Conservation (phyloP, 345 rosid species). For the Eutrema heterophyllum region DNA sequence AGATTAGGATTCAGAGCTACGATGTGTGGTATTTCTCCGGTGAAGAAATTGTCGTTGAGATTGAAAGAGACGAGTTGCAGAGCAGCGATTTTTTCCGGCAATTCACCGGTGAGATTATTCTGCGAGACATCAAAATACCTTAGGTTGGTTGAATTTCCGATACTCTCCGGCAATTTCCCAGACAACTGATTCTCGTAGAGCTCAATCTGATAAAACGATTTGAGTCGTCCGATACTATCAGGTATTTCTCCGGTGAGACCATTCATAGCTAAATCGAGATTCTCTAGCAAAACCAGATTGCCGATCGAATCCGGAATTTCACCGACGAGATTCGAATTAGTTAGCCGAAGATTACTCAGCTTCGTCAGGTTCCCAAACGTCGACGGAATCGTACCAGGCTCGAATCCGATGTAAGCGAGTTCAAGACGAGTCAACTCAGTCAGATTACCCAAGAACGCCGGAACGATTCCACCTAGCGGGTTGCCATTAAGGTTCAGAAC, state of each 20-base stretch:
- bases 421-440: slow-evolving; percentile 41
- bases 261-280: slow-evolving; percentile 48
- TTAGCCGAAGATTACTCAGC: slow-evolving; percentile 38
- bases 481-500: slow-evolving; percentile 30
- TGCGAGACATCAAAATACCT: slow-evolving; percentile 52
- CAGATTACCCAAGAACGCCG: slow-evolving; percentile 47
- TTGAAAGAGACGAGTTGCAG: slow-evolving; percentile 37
- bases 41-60: slow-evolving; percentile 57
- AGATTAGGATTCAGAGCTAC: slow-evolving; percentile 50
- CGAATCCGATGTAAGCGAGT: slow-evolving; percentile 40
- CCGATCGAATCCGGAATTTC: slow-evolving; percentile 55
- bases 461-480: slow-evolving; percentile 44
- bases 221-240: slow-evolving; percentile 35
- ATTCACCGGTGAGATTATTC: slow-evolving; percentile 53
- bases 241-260: slow-evolving; percentile 52
- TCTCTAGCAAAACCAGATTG: slow-evolving; percentile 34
- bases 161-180: slow-evolving; percentile 50
- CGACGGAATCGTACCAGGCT: slow-evolving; percentile 42
- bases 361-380: slow-evolving; percentile 46
- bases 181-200: slow-evolving; percentile 41
- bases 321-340: slow-evolving; percentile 37
- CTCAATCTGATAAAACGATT: slow-evolving; percentile 39
- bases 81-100: slow-evolving; percentile 48
- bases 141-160: slow-evolving; percentile 43
- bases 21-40: slow-evolving; percentile 46